Percentiles rank a stretch among this genome's conserved stretches.
phyloP scores from a whole-genome alignment of 176 grass and related monocot genomes.

The Paspalum notatum region DNA sequence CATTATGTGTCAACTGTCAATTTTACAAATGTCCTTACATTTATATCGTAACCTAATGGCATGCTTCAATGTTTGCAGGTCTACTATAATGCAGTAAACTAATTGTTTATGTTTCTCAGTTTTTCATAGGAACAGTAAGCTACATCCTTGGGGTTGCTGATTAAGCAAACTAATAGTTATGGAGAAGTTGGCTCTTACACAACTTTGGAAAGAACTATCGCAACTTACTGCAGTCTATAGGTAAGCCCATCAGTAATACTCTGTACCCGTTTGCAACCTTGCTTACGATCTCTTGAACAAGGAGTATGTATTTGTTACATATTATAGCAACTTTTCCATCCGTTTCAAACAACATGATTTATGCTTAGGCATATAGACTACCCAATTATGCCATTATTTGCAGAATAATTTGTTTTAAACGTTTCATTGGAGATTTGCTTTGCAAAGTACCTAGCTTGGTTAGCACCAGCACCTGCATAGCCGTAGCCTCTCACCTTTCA shows the following conservation, averaged over 20 bases:
- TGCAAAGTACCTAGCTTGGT: neutral
- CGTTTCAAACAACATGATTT: too few species aligned
- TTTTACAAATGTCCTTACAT: neutral
- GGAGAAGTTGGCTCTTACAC: neutral
- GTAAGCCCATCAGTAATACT: slow-evolving; percentile 11
- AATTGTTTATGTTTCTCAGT: neutral
- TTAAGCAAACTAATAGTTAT: neutral
- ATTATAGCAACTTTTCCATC: neutral
- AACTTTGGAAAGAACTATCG: neutral
- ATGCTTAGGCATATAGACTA: neutral
- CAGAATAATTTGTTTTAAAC: neutral
- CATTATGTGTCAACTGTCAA: slow-evolving; percentile 1
- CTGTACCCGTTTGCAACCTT: neutral
- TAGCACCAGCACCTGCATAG: neutral
- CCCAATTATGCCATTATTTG: neutral
- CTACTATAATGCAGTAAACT: neutral
- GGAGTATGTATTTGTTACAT: neutral
- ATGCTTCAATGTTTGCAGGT: slow-evolving; percentile 7
- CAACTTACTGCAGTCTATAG: slow-evolving; percentile 15
- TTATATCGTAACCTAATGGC: neutral
- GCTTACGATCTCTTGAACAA: neutral
- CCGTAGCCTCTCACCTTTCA: neutral
- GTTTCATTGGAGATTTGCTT: neutral
- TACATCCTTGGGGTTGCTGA: neutral
- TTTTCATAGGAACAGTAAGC: neutral